Percentiles rank a stretch among this genome's conserved stretches.
Conservation (phyloP, 805 yeast genomes). For the Diddensiella transvaalensis region DNA sequence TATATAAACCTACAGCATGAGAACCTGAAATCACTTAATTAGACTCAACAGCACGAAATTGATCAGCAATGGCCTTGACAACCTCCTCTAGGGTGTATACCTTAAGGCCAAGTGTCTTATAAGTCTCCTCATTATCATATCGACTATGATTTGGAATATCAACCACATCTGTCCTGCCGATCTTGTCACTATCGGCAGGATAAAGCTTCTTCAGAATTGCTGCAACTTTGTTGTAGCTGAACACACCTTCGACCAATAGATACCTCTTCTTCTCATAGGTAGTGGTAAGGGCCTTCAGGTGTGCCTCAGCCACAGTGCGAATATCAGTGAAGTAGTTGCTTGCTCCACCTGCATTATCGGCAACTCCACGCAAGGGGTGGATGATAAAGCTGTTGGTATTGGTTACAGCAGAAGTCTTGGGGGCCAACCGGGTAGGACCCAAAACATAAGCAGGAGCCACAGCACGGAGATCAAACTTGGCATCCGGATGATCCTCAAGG, state of each 20-base stretch:
- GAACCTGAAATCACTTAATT: no score
- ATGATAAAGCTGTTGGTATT: conserved; percentile 37
- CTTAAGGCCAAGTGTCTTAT: not conserved
- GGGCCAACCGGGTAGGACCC: conserved; percentile 31
- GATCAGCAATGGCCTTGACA: not conserved
- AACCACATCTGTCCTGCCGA: not conserved
- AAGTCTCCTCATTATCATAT: not conserved
- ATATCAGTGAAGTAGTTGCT: conserved; percentile 43
- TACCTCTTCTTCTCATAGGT: not conserved
- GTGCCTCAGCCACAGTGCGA: conserved; percentile 61
- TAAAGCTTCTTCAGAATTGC: not conserved
- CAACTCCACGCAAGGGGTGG: conserved; percentile 31
- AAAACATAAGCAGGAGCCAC: conserved; percentile 24
- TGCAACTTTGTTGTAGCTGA: not conserved
- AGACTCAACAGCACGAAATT: not conserved
- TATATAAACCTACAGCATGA: no score
- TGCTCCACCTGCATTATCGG: conserved; percentile 21
- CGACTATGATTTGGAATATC: not conserved
- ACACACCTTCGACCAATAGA: not conserved
- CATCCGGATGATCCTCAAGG: conserved; percentile 25
- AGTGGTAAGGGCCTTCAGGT: conserved; percentile 46
- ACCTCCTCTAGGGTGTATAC: not conserved
- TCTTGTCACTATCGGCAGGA: not conserved
- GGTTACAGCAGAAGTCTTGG: conserved; percentile 20
- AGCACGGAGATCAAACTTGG: conserved; percentile 24